These are phyloP conservation scores for Talaromyces verruculosus DNA, from an alignment of 2,329 filamentous ascomycete genomes.

Conservation along the genomic window DNA sequence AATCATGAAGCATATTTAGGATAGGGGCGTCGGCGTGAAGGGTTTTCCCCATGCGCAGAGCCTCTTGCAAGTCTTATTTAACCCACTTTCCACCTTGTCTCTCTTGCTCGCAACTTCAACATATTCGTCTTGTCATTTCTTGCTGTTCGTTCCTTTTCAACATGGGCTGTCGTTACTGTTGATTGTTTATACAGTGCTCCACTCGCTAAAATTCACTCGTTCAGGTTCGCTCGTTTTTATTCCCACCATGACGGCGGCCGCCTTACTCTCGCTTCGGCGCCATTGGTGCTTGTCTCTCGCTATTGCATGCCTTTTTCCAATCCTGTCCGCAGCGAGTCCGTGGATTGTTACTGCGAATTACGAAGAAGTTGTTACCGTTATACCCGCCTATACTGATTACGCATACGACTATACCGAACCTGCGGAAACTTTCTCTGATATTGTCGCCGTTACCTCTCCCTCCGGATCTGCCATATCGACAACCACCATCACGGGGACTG, in stretches of 20 bases:
- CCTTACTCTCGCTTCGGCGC: conserved; percentile 29
- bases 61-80: conserved; percentile 1
- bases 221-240: not conserved
- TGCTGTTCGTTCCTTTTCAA: not conserved
- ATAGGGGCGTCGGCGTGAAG: conserved; percentile 3
- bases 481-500: conserved; percentile 25
- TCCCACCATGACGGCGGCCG: conserved; percentile 18
- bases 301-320: conserved; percentile 24
- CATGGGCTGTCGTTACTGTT: not conserved
- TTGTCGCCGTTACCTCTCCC: conserved; percentile 28
- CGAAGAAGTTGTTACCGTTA: conserved; percentile 24
- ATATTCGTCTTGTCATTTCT: not conserved
- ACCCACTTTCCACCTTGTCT: too few species aligned
- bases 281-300: conserved; percentile 27
- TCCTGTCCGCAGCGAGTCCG: conserved; percentile 25
- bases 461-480: conserved; percentile 30
- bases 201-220: not conserved
- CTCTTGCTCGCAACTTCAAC: not conserved
- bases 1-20: not conserved
- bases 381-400: conserved; percentile 21
- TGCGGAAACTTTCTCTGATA: conserved; percentile 17
- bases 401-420: conserved; percentile 19
- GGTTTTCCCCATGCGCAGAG: not conserved
- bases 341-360: conserved; percentile 35
- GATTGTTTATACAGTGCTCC: not conserved